Evolutionary conservation across 2,329 filamentous ascomycete genomes (phyloP).

Genomic region (Parafenestella ontariensis): DNA sequence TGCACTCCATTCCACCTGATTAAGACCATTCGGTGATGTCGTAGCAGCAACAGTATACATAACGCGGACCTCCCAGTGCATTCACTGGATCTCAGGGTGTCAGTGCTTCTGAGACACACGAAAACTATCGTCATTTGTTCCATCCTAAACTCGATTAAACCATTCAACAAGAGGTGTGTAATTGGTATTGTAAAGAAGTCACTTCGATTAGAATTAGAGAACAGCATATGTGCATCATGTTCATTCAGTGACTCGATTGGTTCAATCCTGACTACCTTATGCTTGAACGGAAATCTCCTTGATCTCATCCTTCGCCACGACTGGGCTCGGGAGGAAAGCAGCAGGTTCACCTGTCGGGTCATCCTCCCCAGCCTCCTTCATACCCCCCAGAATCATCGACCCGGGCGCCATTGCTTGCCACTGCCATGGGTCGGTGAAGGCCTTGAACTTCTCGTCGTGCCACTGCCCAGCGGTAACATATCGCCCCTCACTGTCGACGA

Average conservation of each 20-base stretch:
- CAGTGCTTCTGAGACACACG: too few species aligned
- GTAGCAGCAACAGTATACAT: too few species aligned
- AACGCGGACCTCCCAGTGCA: too few species aligned
- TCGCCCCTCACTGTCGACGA: slow-evolving; percentile 62
- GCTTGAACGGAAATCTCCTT: slow-evolving; percentile 16
- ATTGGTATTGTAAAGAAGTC: not conserved
- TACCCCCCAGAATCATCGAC: slow-evolving; percentile 36
- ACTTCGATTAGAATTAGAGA: not conserved
- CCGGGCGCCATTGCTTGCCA: slow-evolving; percentile 32
- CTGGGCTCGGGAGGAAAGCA: slow-evolving; percentile 7
- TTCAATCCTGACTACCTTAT: not conserved
- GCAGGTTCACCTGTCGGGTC: slow-evolving; percentile 18
- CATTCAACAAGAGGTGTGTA: too few species aligned
- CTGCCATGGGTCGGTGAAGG: slow-evolving; percentile 33
- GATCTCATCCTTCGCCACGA: slow-evolving; percentile 3
- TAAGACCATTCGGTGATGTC: too few species aligned
- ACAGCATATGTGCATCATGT: too few species aligned
- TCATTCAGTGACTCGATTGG: too few species aligned
- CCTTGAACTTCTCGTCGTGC: slow-evolving; percentile 45
- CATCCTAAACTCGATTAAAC: too few species aligned
- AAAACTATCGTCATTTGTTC: too few species aligned
- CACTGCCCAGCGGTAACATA: slow-evolving; percentile 58
- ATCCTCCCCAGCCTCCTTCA: slow-evolving; percentile 34
- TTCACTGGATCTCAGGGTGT: too few species aligned
- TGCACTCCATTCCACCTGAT: too few species aligned